These are phyloP conservation scores for Dichomitus squalens DNA, from an alignment of 1,284 basidiomycete species.

Conservation along the genomic window DNA sequence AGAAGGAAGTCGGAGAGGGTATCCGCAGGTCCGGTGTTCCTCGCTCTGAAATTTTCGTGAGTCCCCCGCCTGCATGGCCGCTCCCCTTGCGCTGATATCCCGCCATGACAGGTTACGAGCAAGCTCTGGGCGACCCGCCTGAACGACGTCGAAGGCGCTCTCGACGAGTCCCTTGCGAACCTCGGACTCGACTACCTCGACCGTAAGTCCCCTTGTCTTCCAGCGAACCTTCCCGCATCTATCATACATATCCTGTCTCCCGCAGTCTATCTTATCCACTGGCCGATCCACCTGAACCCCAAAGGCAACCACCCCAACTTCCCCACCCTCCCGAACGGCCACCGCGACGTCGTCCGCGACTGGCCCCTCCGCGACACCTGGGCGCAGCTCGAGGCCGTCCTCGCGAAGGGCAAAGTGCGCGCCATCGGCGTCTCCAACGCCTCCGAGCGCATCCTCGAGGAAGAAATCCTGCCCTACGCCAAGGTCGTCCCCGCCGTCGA, in stretches of 20 bases:
- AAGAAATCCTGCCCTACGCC: slow-evolving; percentile 45
- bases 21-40: slow-evolving; percentile 79
- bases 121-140: slow-evolving; percentile 78
- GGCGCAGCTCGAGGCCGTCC: slow-evolving; percentile 79
- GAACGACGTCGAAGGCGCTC: slow-evolving; percentile 70
- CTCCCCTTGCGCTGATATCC: not conserved
- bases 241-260: not conserved
- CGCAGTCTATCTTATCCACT: slow-evolving; percentile 78
- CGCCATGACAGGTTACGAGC: slow-evolving; percentile 57
- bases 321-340: slow-evolving; percentile 69
- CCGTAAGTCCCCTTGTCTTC: slow-evolving; percentile 41
- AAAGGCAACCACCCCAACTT: slow-evolving; percentile 74
- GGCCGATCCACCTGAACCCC: slow-evolving; percentile 79
- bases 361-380: slow-evolving; percentile 78
- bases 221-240: not conserved
- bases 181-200: slow-evolving; percentile 83
- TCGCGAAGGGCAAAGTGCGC: slow-evolving; percentile 62
- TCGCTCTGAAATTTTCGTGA: slow-evolving; percentile 81
- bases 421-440: slow-evolving; percentile 65
- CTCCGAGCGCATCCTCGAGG: slow-evolving; percentile 47
- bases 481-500: slow-evolving; percentile 57
- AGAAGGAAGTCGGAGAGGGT: slow-evolving; percentile 85
- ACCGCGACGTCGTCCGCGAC: slow-evolving; percentile 64
- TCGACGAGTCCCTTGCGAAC: slow-evolving; percentile 72
- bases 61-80: slow-evolving; percentile 26